These are phyloP conservation scores for Paracoccidioides lutzii DNA, from an alignment of 2,329 filamentous ascomycete genomes.

Conservation along the genomic window DNA sequence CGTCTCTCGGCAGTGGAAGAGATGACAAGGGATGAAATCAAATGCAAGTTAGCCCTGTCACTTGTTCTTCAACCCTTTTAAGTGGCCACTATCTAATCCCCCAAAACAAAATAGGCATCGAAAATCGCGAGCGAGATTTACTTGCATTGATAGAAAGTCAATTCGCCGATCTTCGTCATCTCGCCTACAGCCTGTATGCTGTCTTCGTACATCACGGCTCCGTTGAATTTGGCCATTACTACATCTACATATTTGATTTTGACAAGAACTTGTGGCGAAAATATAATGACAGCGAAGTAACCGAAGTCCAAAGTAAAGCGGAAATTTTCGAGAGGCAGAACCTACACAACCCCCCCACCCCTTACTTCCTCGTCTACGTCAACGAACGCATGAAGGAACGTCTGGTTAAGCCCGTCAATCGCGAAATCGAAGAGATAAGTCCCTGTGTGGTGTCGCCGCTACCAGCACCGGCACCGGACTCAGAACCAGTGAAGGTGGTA, in stretches of 20 bases:
- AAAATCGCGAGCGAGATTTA: conserved; percentile 34
- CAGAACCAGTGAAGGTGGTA: neutral
- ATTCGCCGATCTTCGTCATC: conserved; percentile 50
- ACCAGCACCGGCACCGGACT: neutral
- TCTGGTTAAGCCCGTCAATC: conserved; percentile 45
- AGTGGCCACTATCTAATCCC: neutral
- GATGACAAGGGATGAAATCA: conserved; percentile 36
- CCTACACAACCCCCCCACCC: conserved; percentile 52
- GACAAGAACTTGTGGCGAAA: conserved; percentile 69
- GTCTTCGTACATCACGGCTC: conserved; percentile 75
- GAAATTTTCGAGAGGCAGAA: conserved; percentile 58
- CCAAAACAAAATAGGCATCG: conserved; percentile 14
- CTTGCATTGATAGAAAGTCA: conserved; percentile 41
- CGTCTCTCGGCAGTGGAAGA: conserved; percentile 35
- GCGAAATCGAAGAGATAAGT: conserved; percentile 23
- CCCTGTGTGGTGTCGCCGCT: neutral
- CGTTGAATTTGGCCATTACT: conserved; percentile 74
- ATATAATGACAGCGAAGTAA: conserved; percentile 83
- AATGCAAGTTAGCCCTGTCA: conserved; percentile 20
- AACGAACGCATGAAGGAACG: conserved; percentile 50
- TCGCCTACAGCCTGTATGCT: conserved; percentile 74
- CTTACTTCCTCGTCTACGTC: conserved; percentile 77
- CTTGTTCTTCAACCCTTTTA: neutral
- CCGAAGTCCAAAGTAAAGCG: conserved; percentile 48
- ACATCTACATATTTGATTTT: conserved; percentile 93